phyloP scores from a whole-genome alignment of 2,329 filamentous ascomycete genomes.

The Periglandula ipomoeae region DNA sequence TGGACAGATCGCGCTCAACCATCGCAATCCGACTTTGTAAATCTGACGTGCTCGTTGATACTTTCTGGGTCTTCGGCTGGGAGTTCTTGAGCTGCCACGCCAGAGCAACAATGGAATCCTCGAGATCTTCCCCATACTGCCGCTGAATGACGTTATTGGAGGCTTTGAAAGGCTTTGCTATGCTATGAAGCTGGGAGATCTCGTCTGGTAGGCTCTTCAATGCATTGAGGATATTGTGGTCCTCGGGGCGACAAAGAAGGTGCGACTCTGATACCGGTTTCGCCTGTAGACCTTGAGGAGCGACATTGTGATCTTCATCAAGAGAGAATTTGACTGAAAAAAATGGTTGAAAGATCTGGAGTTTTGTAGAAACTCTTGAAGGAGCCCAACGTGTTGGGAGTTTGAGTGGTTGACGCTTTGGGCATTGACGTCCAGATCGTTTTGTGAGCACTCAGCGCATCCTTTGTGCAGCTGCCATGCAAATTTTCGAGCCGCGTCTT shows the following conservation, averaged over 20 bases:
- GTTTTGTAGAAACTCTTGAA: not conserved
- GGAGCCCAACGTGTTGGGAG: not conserved
- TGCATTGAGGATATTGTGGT: not conserved
- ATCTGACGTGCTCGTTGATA: not conserved
- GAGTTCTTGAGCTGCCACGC: not conserved
- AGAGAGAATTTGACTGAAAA: not conserved
- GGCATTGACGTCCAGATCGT: not conserved
- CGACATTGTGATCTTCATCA: not conserved
- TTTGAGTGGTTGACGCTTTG: not conserved
- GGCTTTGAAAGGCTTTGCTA: not conserved
- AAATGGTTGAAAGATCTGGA: not conserved
- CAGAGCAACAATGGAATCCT: conserved; percentile 4
- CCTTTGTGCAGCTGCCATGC: not conserved
- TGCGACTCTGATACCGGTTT: not conserved
- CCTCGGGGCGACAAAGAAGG: not conserved
- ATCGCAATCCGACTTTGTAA: not conserved
- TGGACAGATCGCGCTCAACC: not conserved
- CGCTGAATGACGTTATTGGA: not conserved
- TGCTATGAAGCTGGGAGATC: not conserved
- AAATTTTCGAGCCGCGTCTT: not conserved
- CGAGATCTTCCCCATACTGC: not conserved
- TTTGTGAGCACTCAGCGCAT: not conserved
- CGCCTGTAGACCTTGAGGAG: not conserved
- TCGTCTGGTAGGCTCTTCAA: not conserved
- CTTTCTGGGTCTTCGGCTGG: not conserved